Evolutionary conservation across 192 early-diverging fungal species (phyloP).

Genomic region (Cladochytrium replicatum): DNA sequence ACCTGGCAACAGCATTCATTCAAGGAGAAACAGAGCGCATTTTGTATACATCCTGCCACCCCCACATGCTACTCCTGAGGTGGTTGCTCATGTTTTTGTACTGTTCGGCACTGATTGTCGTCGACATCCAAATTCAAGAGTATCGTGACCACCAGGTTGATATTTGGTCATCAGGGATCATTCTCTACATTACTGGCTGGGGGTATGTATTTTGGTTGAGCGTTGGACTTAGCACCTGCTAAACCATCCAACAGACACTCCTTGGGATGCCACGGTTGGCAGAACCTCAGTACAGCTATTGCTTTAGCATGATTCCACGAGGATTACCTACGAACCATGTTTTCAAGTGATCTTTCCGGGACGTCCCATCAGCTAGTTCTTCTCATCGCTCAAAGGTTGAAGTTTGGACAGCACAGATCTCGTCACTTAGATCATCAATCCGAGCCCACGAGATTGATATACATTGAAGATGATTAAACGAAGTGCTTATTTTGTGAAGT

Average conservation of each 20-base stretch:
- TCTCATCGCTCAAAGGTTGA: background rate
- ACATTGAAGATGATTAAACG: conserved; percentile 29
- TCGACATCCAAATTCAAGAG: conserved; percentile 36
- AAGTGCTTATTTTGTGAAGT: conserved; percentile 45
- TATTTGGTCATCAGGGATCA: conserved; percentile 62
- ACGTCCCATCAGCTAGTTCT: conserved; percentile 9
- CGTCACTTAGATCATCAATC: conserved; percentile 35
- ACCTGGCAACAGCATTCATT: conserved; percentile 55
- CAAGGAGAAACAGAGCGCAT: conserved; percentile 39
- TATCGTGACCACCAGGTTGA: conserved; percentile 57
- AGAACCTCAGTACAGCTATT: conserved; percentile 49
- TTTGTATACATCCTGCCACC: conserved; percentile 59
- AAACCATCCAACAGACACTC: conserved; percentile 36
- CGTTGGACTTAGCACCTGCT: background rate
- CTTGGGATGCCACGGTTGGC: conserved; percentile 57
- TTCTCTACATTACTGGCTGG: conserved; percentile 60
- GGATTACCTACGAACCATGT: conserved; percentile 29
- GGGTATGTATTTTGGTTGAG: conserved; percentile 24
- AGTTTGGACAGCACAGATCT: conserved; percentile 25
- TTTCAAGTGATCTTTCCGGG: conserved; percentile 34
- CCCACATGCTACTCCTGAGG: conserved; percentile 48
- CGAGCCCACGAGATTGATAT: conserved; percentile 30
- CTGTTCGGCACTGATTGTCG: background rate
- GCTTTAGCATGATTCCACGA: conserved; percentile 18
- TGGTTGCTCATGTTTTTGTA: background rate